Conservation (phyloP, 2,329 filamentous ascomycete genomes). For the Fusarium sp. region DNA sequence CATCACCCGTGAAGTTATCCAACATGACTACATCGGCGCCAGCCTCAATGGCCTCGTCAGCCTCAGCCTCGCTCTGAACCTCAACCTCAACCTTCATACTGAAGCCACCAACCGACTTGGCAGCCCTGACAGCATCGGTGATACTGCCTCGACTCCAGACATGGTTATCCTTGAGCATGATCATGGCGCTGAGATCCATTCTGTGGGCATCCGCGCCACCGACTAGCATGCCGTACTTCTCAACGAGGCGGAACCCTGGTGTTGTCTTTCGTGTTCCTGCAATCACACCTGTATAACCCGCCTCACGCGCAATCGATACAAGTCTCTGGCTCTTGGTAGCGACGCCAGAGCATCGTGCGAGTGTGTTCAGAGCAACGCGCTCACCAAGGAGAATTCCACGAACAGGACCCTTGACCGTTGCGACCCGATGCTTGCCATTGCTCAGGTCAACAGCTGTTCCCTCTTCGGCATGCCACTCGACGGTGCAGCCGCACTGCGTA, state of each 20-base stretch:
- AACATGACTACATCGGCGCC: slow-evolving; percentile 97
- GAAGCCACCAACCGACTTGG: slow-evolving; percentile 86
- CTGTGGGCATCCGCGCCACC: slow-evolving; percentile 92
- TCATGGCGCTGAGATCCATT: slow-evolving; percentile 92
- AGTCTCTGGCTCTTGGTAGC: slow-evolving; percentile 73
- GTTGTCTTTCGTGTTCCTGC: slow-evolving; percentile 97
- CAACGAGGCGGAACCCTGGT: slow-evolving; percentile 91
- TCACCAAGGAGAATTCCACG: slow-evolving; percentile 87
- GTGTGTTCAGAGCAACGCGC: slow-evolving; percentile 88
- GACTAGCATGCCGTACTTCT: slow-evolving; percentile 98
- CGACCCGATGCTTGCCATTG: slow-evolving; percentile 67
- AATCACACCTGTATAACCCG: slow-evolving; percentile 84
- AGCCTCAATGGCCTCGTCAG: slow-evolving; percentile 88
- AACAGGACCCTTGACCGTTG: slow-evolving; percentile 86
- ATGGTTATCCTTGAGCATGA: slow-evolving; percentile 99
- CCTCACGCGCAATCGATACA: slow-evolving; percentile 63
- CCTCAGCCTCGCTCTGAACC: slow-evolving; percentile 86
- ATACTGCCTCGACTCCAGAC: slow-evolving; percentile 92
- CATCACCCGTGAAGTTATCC: slow-evolving; percentile 89
- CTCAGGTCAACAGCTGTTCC: slow-evolving; percentile 73
- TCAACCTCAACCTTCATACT: slow-evolving; percentile 96
- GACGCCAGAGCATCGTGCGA: slow-evolving; percentile 91
- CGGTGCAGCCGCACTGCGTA: slow-evolving; percentile 85
- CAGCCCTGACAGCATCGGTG: slow-evolving; percentile 82
- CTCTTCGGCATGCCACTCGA: slow-evolving; percentile 87